Percentiles rank a stretch among this genome's conserved stretches.
Evolutionary conservation across 1,139 yeast genomes (phyloP).

Genomic region (Diutina neorugosa): DNA sequence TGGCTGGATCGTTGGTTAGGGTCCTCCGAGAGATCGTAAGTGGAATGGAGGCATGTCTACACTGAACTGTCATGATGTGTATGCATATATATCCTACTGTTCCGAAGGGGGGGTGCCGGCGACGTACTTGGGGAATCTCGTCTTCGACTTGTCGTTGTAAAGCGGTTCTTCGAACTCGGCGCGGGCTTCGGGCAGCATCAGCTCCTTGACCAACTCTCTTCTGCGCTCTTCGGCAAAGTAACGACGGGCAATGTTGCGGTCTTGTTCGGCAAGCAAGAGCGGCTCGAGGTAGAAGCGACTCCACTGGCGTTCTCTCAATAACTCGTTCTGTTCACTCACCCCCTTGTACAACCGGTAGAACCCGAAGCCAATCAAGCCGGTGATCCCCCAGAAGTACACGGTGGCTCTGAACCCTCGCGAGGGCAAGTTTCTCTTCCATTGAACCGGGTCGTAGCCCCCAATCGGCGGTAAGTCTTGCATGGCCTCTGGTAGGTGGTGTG

Average conservation of each 20-base stretch:
- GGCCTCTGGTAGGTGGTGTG: neutral
- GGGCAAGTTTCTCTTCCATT: constrained; percentile 83
- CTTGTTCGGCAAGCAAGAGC: constrained; percentile 69
- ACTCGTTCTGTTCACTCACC: constrained; percentile 66
- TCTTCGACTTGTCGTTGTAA: constrained; percentile 33
- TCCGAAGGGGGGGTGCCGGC: constrained; percentile 28
- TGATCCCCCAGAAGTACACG: constrained; percentile 53
- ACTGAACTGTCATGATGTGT: too few relatives aligned
- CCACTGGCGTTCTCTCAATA: constrained; percentile 68
- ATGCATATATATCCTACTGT: neutral
- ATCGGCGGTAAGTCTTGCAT: constrained; percentile 83
- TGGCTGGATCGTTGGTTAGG: too few relatives aligned
- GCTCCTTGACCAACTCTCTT: constrained; percentile 42
- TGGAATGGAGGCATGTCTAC: too few relatives aligned
- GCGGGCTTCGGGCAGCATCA: constrained; percentile 27
- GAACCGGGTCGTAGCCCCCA: constrained; percentile 79
- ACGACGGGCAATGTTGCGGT: constrained; percentile 69
- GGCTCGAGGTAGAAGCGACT: constrained; percentile 67
- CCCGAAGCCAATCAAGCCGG: constrained; percentile 59
- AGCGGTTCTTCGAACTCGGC: constrained; percentile 33
- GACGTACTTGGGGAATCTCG: constrained; percentile 32
- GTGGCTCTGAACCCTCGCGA: constrained; percentile 76
- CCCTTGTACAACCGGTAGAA: constrained; percentile 58
- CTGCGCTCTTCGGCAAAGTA: constrained; percentile 53
- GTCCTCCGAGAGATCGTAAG: too few relatives aligned